Evolutionary conservation across 2,329 filamentous ascomycete species (phyloP).

Genomic region (Fusarium brachygibbosum): DNA sequence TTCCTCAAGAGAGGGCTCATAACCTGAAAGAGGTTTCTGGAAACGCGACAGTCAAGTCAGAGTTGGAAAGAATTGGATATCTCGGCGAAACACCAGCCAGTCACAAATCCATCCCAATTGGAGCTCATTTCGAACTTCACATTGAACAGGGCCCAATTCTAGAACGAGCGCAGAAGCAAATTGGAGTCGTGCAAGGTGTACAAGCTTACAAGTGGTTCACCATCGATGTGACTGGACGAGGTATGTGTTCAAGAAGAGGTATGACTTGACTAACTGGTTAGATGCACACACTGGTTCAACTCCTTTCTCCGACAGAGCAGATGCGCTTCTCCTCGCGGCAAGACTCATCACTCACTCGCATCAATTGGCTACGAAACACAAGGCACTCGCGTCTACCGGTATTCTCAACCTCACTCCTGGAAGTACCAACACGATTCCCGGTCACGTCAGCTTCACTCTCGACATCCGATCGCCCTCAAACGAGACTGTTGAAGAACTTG

Average conservation of each 20-base stretch:
- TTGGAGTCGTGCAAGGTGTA: conserved; percentile 40
- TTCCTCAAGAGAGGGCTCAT: conserved; percentile 72
- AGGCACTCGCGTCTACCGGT: conserved; percentile 50
- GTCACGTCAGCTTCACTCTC: conserved; percentile 73
- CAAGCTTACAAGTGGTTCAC: conserved; percentile 50
- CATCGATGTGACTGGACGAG: conserved; percentile 45
- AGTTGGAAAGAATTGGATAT: conserved; percentile 80
- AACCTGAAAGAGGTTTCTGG: conserved; percentile 70
- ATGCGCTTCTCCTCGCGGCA: conserved; percentile 50
- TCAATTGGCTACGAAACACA: conserved; percentile 40
- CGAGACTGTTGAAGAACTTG: conserved; percentile 65
- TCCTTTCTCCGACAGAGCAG: conserved; percentile 50
- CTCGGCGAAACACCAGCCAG: conserved; percentile 63
- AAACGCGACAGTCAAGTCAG: conserved; percentile 48
- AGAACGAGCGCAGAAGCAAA: conserved; percentile 32
- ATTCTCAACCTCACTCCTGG: conserved; percentile 61
- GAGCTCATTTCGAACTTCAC: conserved; percentile 84
- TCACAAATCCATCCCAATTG: conserved; percentile 65
- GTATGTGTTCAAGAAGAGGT: background rate
- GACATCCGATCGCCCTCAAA: conserved; percentile 72
- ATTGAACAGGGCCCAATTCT: conserved; percentile 74
- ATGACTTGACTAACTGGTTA: conserved; percentile 49
- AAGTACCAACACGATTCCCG: conserved; percentile 77
- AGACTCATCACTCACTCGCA: conserved; percentile 50
- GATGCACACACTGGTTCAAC: conserved; percentile 48